These are phyloP conservation scores for Lolium multiflorum DNA, from an alignment of 176 grass and related monocot species.

Conservation along the genomic window DNA sequence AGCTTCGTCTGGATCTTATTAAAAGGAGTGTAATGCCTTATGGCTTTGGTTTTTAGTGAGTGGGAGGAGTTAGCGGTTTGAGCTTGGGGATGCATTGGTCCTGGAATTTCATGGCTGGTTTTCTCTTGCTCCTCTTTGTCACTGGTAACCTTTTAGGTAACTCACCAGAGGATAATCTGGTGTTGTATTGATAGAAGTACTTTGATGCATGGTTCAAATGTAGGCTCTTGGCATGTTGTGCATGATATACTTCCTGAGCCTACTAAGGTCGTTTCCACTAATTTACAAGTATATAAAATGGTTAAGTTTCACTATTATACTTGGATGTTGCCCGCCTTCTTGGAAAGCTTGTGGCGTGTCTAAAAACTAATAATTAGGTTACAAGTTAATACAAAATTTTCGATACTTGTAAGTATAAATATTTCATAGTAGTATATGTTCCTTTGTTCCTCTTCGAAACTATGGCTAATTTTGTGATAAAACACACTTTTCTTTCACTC, in stretches of 20 bases:
- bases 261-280: neutral
- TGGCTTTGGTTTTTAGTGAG: conserved; percentile 47
- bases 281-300: neutral
- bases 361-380: neutral
- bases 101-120: conserved; percentile 34
- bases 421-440: neutral
- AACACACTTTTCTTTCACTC: neutral
- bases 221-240: neutral
- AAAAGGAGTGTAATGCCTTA: conserved; percentile 43
- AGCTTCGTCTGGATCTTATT: conserved; percentile 76
- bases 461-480: neutral
- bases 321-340: neutral
- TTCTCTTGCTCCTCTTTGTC: conserved; percentile 16
- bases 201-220: neutral
- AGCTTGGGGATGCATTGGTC: conserved; percentile 19
- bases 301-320: neutral
- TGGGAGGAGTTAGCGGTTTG: conserved; percentile 43
- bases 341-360: neutral
- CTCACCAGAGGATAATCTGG: conserved; percentile 1
- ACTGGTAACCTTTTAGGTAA: conserved; percentile 32
- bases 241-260: conserved; percentile 5
- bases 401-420: neutral
- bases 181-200: neutral
- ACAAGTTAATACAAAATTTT: neutral
- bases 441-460: neutral